Conservation (phyloP, 1,284 basidiomycete species). For the Phellinidium pouzarii region DNA sequence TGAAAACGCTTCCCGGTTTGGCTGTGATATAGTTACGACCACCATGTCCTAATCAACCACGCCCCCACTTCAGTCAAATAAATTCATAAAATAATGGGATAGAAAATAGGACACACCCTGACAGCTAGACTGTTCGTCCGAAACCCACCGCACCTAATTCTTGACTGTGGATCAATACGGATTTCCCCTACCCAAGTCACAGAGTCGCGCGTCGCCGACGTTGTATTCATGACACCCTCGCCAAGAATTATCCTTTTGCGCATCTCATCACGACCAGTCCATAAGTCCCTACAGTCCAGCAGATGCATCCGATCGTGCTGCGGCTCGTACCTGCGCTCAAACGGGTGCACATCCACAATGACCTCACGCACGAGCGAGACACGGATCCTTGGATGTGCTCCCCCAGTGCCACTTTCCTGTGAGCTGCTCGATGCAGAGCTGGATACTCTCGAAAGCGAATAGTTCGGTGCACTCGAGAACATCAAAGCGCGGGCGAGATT, state of each 20-base stretch:
- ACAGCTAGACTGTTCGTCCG: slow-evolving; percentile 10
- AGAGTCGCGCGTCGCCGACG: not conserved
- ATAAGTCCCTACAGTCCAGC: not conserved
- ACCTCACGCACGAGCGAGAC: slow-evolving; percentile 15
- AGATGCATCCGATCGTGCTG: not conserved
- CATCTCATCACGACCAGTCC: not conserved
- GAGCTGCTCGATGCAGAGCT: not conserved
- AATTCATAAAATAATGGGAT: not conserved
- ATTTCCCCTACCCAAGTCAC: slow-evolving; percentile 17
- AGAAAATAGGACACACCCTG: slow-evolving; percentile 3
- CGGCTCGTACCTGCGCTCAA: not conserved
- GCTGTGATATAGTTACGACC: slow-evolving; percentile 13
- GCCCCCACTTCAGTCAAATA: too few species aligned
- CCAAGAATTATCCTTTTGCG: slow-evolving; percentile 12
- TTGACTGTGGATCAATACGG: slow-evolving; percentile 3
- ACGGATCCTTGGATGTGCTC: not conserved
- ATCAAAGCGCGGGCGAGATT: not conserved
- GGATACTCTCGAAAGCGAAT: not conserved
- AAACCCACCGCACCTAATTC: slow-evolving; percentile 12
- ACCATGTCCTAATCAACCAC: slow-evolving; percentile 13
- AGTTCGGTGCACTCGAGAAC: not conserved
- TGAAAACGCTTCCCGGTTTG: not conserved
- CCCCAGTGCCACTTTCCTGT: not conserved
- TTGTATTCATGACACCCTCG: slow-evolving; percentile 14
- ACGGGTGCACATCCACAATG: slow-evolving; percentile 1